Evolutionary conservation across 164 flowering plant genomes (phyloP).

Genomic region (Kalanchoe fedtschenkoi): DNA sequence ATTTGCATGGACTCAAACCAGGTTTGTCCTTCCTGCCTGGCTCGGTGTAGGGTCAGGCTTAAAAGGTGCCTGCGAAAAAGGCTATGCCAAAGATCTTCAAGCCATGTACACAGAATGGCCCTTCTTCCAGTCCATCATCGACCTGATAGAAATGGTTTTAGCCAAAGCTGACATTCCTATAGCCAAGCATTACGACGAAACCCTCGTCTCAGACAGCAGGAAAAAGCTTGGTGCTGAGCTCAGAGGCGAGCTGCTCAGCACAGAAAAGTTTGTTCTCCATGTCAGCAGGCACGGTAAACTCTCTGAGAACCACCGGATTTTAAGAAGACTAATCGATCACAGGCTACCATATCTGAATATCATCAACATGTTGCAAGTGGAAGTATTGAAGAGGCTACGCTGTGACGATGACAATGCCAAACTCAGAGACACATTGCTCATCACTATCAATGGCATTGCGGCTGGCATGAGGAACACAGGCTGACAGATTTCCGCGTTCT

Average conservation of each 20-base stretch:
- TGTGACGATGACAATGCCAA: conserved; percentile 59
- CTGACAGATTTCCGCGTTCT: conserved; percentile 12
- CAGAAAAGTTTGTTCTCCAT: conserved; percentile 62
- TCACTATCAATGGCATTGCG: conserved; percentile 90
- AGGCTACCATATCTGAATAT: conserved; percentile 82
- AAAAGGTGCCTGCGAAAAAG: conserved; percentile 69
- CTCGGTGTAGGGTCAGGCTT: conserved; percentile 91
- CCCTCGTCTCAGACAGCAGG: conserved; percentile 62
- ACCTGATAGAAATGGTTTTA: conserved; percentile 90
- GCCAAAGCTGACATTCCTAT: conserved; percentile 78
- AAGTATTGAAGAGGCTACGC: conserved; percentile 69
- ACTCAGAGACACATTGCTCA: conserved; percentile 81
- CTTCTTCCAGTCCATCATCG: conserved; percentile 79
- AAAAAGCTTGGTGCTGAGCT: conserved; percentile 55
- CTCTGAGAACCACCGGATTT: conserved; percentile 54
- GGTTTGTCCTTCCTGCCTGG: conserved; percentile 94
- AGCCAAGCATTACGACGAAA: conserved; percentile 78
- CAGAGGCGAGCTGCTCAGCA: conserved; percentile 49
- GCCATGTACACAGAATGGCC: conserved; percentile 97
- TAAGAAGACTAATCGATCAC: conserved; percentile 70
- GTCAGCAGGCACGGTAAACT: conserved; percentile 74
- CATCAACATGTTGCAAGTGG: conserved; percentile 82
- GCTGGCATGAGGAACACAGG: conserved; percentile 99
- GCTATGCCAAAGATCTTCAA: conserved; percentile 51
- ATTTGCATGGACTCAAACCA: conserved; percentile 95